These are phyloP conservation scores for Apiosordaria backusii DNA, from an alignment of 495 filamentous ascomycete genomes.

Conservation along the genomic window DNA sequence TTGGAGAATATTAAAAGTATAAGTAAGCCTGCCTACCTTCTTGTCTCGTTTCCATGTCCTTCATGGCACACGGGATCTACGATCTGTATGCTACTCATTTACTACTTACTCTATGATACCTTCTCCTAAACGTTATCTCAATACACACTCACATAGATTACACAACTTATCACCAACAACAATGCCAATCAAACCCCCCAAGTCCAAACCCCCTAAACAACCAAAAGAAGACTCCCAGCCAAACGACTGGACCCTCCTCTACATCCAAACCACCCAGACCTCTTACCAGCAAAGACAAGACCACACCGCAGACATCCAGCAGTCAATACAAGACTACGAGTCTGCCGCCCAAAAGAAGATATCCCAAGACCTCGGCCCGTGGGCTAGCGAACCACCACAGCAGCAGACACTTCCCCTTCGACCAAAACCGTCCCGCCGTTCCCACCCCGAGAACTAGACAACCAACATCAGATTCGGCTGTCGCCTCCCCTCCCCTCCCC, in stretches of 20 bases:
- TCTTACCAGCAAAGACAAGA: conserved; percentile 7
- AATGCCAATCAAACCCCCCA: neutral
- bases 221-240: too few species aligned
- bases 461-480: too few species aligned
- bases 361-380: neutral
- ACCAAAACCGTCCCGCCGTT: too few species aligned
- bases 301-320: conserved; percentile 13
- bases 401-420: neutral
- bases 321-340: conserved; percentile 5
- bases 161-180: neutral
- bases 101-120: neutral
- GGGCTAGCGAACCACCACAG: neutral
- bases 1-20: neutral
- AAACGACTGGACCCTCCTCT: conserved; percentile 11
- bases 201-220: neutral
- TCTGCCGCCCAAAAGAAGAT: conserved; percentile 16
- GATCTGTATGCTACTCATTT: neutral
- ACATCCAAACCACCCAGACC: conserved; percentile 7
- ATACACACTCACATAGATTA: neutral
- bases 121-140: neutral
- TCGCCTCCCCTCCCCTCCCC: too few species aligned
- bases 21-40: neutral
- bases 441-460: too few species aligned
- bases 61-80: neutral
- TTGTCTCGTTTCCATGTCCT: neutral